Conservation (phyloP, 331 rosid species). For the Prunus yedoensis region DNA sequence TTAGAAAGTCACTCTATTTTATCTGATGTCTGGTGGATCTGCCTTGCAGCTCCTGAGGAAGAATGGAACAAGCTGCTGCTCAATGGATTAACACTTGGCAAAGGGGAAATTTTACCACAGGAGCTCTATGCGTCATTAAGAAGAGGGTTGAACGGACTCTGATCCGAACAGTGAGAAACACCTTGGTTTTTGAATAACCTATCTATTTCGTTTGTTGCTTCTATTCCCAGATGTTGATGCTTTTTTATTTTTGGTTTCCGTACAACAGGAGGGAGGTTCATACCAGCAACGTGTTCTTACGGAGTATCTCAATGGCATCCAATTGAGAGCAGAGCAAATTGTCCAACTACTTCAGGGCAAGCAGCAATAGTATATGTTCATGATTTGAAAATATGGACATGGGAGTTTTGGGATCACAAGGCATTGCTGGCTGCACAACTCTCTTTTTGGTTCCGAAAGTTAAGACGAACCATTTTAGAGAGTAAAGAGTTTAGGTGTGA, state of each 20-base stretch:
- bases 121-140: slow-evolving; percentile 64
- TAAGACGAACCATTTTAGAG: not conserved
- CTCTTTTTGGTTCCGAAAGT: not conserved
- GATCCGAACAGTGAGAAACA: slow-evolving; percentile 81
- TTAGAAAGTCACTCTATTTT: not conserved
- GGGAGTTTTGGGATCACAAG: slow-evolving; percentile 1
- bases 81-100: slow-evolving; percentile 70
- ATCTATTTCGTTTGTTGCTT: slow-evolving; percentile 5
- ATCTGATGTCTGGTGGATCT: slow-evolving; percentile 4
- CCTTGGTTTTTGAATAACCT: slow-evolving; percentile 2
- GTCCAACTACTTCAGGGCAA: slow-evolving; percentile 66
- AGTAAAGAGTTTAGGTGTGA: not conserved
- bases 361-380: slow-evolving; percentile 28
- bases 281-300: slow-evolving; percentile 82
- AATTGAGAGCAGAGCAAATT: slow-evolving; percentile 67
- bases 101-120: slow-evolving; percentile 65
- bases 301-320: slow-evolving; percentile 82
- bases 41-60: slow-evolving; percentile 79
- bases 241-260: slow-evolving; percentile 9
- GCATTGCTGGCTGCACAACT: slow-evolving; percentile 13
- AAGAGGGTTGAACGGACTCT: slow-evolving; percentile 85
- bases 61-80: slow-evolving; percentile 78
- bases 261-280: slow-evolving; percentile 82
- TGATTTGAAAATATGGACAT: slow-evolving; percentile 10
- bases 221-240: slow-evolving; percentile 11